Conservation (phyloP, 2,329 filamentous ascomycete genomes). For the Fusarium robinianum region DNA sequence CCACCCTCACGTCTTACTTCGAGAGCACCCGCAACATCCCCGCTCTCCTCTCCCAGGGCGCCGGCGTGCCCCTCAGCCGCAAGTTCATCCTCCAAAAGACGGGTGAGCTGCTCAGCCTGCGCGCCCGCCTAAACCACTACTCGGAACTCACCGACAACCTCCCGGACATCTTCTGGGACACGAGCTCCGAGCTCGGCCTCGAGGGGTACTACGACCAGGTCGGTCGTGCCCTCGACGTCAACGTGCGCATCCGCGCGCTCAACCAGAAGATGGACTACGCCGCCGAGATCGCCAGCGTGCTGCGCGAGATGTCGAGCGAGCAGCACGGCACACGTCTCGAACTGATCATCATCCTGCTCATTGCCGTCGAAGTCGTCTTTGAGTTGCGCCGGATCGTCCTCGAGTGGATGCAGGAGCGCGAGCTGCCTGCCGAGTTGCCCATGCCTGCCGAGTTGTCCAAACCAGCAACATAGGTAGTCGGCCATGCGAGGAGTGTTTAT, state of each 20-base stretch:
- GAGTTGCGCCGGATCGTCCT: conserved; percentile 76
- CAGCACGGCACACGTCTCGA: conserved; percentile 86
- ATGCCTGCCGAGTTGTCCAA: conserved; percentile 6
- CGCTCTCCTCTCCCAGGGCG: conserved; percentile 70
- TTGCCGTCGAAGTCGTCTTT: conserved; percentile 89
- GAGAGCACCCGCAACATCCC: conserved; percentile 84
- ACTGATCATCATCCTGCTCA: conserved; percentile 94
- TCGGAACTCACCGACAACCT: conserved; percentile 94
- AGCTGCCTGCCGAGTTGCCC: conserved; percentile 26
- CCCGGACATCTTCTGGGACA: conserved; percentile 97
- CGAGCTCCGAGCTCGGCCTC: conserved; percentile 81
- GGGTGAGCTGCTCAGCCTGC: conserved; percentile 84
- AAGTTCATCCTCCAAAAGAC: conserved; percentile 90
- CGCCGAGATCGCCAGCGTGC: conserved; percentile 87
- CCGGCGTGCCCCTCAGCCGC: conserved; percentile 53
- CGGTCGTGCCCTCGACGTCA: conserved; percentile 86
- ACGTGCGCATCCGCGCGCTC: conserved; percentile 84
- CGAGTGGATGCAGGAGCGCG: conserved; percentile 55
- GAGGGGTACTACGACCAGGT: conserved; percentile 97
- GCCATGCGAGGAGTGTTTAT: not conserved
- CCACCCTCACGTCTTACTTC: conserved; percentile 80
- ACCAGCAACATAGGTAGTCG: not conserved
- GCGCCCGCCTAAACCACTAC: conserved; percentile 94
- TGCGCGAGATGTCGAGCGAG: conserved; percentile 87
- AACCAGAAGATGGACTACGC: conserved; percentile 99